Evolutionary conservation across 768 basidiomycete species (phyloP).

Genomic region (Trametes cubensis): DNA sequence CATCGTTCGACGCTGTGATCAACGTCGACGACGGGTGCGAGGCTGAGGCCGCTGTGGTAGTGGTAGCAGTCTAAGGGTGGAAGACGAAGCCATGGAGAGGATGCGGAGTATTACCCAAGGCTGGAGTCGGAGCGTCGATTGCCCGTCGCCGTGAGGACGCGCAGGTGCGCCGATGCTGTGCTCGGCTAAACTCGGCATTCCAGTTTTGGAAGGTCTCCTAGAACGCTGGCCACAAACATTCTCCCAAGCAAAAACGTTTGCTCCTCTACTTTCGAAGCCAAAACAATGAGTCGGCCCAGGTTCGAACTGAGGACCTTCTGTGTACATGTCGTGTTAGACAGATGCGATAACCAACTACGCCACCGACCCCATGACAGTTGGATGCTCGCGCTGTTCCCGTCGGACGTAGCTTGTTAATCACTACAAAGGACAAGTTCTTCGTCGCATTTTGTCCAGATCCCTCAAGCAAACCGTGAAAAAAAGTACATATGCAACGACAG

Average conservation of each 20-base stretch:
- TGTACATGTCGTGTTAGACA: slow-evolving; percentile 85
- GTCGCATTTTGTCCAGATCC: too few species aligned
- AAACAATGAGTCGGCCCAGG: slow-evolving; percentile 47
- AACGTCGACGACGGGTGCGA: slow-evolving; percentile 8
- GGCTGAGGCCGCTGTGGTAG: slow-evolving; percentile 15
- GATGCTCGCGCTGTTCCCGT: too few species aligned
- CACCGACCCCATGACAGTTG: slow-evolving; percentile 45
- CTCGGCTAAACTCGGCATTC: neutral
- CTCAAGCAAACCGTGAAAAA: too few species aligned
- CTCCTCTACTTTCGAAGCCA: too few species aligned
- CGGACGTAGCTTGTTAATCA: too few species aligned
- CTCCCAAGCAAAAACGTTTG: neutral
- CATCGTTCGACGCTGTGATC: slow-evolving; percentile 29
- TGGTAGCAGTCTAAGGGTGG: slow-evolving; percentile 15
- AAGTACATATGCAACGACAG: too few species aligned
- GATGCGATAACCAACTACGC: slow-evolving; percentile 85
- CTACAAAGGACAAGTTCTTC: too few species aligned
- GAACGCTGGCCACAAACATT: neutral
- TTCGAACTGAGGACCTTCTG: slow-evolving; percentile 75
- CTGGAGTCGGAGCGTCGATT: neutral
- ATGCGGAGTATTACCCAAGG: neutral
- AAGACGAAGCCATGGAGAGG: neutral
- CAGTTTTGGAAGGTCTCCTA: neutral
- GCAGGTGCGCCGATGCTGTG: slow-evolving; percentile 15
- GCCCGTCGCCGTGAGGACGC: slow-evolving; percentile 3